Evolutionary conservation across 2,329 filamentous ascomycete genomes (phyloP).

Genomic region (Akanthomyces uredinophilus): DNA sequence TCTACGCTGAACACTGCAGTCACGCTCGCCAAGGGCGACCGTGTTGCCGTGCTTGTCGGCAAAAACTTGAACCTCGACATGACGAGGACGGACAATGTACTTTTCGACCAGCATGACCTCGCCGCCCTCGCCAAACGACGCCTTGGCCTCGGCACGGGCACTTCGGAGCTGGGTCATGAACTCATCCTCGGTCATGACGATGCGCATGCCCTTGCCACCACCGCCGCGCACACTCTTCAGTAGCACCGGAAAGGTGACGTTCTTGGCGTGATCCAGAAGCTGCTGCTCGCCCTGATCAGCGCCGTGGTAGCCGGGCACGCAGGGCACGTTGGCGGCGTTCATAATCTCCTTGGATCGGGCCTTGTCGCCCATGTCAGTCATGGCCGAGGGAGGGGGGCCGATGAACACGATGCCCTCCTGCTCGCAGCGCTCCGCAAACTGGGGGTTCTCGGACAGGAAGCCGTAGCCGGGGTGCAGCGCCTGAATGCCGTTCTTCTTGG

Average conservation of each 20-base stretch:
- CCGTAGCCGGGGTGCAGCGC: slow-evolving; percentile 96
- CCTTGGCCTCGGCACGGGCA: slow-evolving; percentile 69
- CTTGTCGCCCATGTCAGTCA: slow-evolving; percentile 90
- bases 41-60: slow-evolving; percentile 75
- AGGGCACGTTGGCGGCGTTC: slow-evolving; percentile 89
- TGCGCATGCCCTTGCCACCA: slow-evolving; percentile 80
- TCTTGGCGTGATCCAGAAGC: slow-evolving; percentile 63
- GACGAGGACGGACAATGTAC: slow-evolving; percentile 72
- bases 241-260: slow-evolving; percentile 64
- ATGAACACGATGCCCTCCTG: slow-evolving; percentile 92
- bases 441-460: slow-evolving; percentile 89
- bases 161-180: slow-evolving; percentile 66
- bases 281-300: slow-evolving; percentile 65
- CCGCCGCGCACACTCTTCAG: slow-evolving; percentile 77
- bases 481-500: slow-evolving; percentile 79
- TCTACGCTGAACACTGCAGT: slow-evolving; percentile 80
- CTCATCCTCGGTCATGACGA: slow-evolving; percentile 62
- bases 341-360: slow-evolving; percentile 94
- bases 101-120: slow-evolving; percentile 80
- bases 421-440: slow-evolving; percentile 81
- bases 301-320: slow-evolving; percentile 94
- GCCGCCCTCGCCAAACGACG: slow-evolving; percentile 74
- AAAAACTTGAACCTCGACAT: slow-evolving; percentile 89
- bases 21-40: slow-evolving; percentile 79
- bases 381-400: slow-evolving; percentile 77